Base-by-base conservation (phyloP, 2,329 filamentous ascomycete species). In the Talaromyces piceae region DNA sequence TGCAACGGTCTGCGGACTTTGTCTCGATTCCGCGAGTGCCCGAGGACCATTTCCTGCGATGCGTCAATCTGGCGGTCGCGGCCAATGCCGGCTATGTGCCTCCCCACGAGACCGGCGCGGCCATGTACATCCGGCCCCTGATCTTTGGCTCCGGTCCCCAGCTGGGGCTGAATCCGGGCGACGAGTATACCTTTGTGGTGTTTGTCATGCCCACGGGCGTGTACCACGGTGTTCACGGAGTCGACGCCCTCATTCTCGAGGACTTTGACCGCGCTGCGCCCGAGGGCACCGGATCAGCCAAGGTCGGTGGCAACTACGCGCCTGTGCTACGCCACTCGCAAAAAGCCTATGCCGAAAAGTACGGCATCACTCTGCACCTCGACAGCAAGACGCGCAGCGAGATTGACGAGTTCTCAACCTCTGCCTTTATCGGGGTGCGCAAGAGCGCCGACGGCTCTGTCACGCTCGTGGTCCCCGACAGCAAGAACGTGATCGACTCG, bases 341-440 rank as follows among this genome's bases (percentile, higher is more conserved):
- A 61, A 84, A 80, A 63, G 91, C 93, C 1, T 76, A 85, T 52
- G 73, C 76, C 16, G 80, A 88, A 54, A 91, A 91, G 27, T 97
- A 81, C 64, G 91, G 88, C n/a, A 97, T 97, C 63, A 97, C 91
- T 2, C 76, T 97, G 62, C 91, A 97, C 67, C 75, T 97, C 50
- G 93, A 97, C 71, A 93, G 87, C 67, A 83, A 84, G 63, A 87
- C 81, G 8, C 81, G 91, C 60, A 85, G 82, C 54, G 89, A 94
- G 67, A 81, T 98, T 56, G 91, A 98, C 63, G 91, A 98, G 77
- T 98, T 97, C 67, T 93, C 87, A 59, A 97, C 93, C 0, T 91
- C 86, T 56, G 91, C 89, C 1, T 97, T 98, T 68, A 86, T 97
- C 57, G 93, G 90, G 3, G 86, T 88, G 5, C 76, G 79, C 58